phyloP scores from a whole-genome alignment of 768 basidiomycete genomes.

The Pholiota conissans region DNA sequence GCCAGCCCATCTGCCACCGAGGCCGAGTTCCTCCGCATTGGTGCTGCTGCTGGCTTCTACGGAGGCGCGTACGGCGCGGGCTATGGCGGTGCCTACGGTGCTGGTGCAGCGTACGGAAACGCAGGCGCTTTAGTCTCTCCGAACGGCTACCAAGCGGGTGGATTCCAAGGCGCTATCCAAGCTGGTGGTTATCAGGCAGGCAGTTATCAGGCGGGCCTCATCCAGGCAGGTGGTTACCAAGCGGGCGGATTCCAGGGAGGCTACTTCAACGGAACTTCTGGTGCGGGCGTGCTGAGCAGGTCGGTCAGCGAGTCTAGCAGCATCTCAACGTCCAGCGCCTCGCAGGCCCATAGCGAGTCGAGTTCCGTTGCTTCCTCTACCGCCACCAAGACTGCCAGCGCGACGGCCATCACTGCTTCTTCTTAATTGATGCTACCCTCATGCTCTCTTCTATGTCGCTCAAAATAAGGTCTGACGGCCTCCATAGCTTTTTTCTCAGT shows the following conservation, averaged over 20 bases:
- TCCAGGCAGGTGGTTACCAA: no score
- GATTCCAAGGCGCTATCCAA: neutral
- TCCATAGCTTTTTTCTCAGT: neutral
- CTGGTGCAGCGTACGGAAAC: neutral
- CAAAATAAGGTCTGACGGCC: neutral
- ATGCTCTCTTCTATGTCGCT: neutral
- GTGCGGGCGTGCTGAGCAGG: neutral
- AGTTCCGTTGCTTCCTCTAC: neutral
- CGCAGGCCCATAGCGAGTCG: neutral
- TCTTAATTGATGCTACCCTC: neutral
- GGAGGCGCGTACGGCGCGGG: slow-evolving; percentile 4
- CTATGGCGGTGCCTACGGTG: neutral
- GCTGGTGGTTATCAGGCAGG: neutral
- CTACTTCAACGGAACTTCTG: neutral
- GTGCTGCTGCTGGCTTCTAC: slow-evolving; percentile 3
- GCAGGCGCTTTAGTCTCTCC: neutral
- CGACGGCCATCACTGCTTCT: neutral
- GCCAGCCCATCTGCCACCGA: slow-evolving; percentile 19
- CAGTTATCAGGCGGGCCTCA: neutral
- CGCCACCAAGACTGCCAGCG: neutral
- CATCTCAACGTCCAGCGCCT: slow-evolving; percentile 1
- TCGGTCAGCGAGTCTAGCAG: slow-evolving; percentile 6
- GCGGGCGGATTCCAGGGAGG: neutral
- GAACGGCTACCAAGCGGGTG: neutral
- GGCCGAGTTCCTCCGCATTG: slow-evolving; percentile 14